Evolutionary conservation across 768 basidiomycete species (phyloP).

Genomic region (Psilocybe tampanensis): DNA sequence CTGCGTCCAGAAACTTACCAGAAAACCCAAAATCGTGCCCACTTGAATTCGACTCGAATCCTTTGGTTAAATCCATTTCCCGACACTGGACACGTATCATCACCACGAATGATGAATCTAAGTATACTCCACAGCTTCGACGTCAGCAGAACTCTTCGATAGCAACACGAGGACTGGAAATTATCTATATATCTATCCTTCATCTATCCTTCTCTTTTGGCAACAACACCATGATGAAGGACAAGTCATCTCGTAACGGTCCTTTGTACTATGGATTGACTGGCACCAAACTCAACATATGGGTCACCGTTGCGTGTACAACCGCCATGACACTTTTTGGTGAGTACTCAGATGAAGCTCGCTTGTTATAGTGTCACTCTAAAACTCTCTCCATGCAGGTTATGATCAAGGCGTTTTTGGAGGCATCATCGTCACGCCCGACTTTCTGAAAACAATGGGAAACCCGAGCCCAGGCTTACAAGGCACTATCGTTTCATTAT

Average conservation of each 20-base stretch:
- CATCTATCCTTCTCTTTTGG: background rate
- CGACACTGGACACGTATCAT: no score
- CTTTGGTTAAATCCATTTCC: no score
- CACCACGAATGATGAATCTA: no score
- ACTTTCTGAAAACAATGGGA: constrained; percentile 49
- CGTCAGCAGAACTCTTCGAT: constrained; percentile 13
- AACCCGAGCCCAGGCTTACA: constrained; percentile 46
- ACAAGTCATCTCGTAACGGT: constrained; percentile 8
- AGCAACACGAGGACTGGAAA: constrained; percentile 8
- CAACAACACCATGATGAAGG: background rate
- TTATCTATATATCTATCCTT: background rate
- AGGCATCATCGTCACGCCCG: constrained; percentile 49
- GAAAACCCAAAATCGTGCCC: no score
- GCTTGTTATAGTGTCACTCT: background rate
- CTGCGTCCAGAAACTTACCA: no score
- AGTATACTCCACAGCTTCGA: constrained; percentile 6
- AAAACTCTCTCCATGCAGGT: constrained; percentile 24
- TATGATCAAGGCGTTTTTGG: constrained; percentile 59
- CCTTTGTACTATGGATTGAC: constrained; percentile 46
- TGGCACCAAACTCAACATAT: constrained; percentile 43
- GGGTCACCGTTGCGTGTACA: constrained; percentile 52
- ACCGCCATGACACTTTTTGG: constrained; percentile 56
- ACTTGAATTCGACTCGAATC: no score
- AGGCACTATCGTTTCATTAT: constrained; percentile 52
- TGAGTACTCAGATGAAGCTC: constrained; percentile 16